Evolutionary conservation across 306 rosid genomes (phyloP).

Genomic region (Biancaea sappan): DNA sequence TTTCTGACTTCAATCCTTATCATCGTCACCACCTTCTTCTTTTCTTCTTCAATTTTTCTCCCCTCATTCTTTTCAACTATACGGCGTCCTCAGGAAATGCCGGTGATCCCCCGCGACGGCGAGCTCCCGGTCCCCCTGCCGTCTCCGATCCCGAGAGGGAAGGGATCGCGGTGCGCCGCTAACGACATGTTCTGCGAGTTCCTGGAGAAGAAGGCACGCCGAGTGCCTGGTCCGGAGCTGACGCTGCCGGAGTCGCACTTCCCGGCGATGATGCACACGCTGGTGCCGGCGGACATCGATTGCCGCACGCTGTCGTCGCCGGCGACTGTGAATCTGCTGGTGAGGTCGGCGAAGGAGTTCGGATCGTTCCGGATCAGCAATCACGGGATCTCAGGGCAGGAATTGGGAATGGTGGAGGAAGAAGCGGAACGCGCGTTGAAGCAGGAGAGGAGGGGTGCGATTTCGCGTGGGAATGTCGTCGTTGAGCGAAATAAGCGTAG

Average conservation of each 20-base stretch:
- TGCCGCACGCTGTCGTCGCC: conserved; percentile 32
- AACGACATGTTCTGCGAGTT: conserved; percentile 40
- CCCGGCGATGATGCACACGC: neutral
- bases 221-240: conserved; percentile 48
- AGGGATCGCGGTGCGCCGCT: conserved; percentile 59
- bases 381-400: conserved; percentile 50
- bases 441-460: neutral
- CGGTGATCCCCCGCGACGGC: conserved; percentile 13
- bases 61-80: too few relatives aligned
- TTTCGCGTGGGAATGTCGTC: neutral
- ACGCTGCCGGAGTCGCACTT: conserved; percentile 30
- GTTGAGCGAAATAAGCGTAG: conserved; percentile 1
- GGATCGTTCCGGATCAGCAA: conserved; percentile 51
- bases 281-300: conserved; percentile 38
- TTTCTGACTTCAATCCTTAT: neutral
- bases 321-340: conserved; percentile 21
- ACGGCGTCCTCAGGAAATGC: conserved; percentile 5
- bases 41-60: neutral
- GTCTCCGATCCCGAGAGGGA: conserved; percentile 55
- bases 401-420: conserved; percentile 35
- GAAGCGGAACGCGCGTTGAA: conserved; percentile 32
- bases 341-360: conserved; percentile 37
- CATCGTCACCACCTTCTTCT: neutral
- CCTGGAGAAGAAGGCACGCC: conserved; percentile 40
- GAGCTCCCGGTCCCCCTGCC: conserved; percentile 42